Conservation (phyloP, 2,329 filamentous ascomycete species). For the Ophiostoma sp. region DNA sequence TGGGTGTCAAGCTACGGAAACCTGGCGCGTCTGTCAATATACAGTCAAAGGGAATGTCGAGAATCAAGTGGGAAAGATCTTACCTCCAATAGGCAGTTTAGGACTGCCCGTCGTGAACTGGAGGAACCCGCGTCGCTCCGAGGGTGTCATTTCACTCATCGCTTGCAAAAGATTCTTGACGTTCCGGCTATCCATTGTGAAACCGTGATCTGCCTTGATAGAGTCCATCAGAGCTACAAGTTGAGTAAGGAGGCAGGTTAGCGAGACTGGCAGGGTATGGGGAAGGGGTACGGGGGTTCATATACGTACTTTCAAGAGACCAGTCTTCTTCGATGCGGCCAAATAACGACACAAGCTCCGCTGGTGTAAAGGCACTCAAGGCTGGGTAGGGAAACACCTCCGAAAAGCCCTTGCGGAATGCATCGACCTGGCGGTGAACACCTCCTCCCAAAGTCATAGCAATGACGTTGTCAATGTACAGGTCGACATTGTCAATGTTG, state of each 20-base stretch:
- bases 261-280: neutral
- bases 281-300: neutral
- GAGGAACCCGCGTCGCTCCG: conserved; percentile 83
- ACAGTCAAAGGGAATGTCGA: neutral
- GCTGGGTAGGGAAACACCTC: conserved; percentile 95
- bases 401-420: conserved; percentile 86
- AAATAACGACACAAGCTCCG: conserved; percentile 91
- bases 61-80: conserved; percentile 39
- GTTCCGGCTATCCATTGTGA: conserved; percentile 96
- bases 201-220: conserved; percentile 97
- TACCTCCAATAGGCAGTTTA: conserved; percentile 96
- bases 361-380: conserved; percentile 86
- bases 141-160: conserved; percentile 77
- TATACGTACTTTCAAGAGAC: conserved; percentile 83
- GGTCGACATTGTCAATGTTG: conserved; percentile 84
- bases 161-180: conserved; percentile 88
- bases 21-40: conserved; percentile 47
- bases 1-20: conserved; percentile 93
- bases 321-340: conserved; percentile 91
- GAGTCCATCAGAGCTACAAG: conserved; percentile 82
- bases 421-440: conserved; percentile 81
- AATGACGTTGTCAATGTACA: conserved; percentile 82
- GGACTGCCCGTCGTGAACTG: conserved; percentile 98
- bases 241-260: neutral
- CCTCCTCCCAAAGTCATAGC: conserved; percentile 87